A percentile compares a stretch with the other conserved stretches of the same genome.
phyloP scores from a whole-genome alignment of 129 eudicot species.

The Logfia minima region DNA sequence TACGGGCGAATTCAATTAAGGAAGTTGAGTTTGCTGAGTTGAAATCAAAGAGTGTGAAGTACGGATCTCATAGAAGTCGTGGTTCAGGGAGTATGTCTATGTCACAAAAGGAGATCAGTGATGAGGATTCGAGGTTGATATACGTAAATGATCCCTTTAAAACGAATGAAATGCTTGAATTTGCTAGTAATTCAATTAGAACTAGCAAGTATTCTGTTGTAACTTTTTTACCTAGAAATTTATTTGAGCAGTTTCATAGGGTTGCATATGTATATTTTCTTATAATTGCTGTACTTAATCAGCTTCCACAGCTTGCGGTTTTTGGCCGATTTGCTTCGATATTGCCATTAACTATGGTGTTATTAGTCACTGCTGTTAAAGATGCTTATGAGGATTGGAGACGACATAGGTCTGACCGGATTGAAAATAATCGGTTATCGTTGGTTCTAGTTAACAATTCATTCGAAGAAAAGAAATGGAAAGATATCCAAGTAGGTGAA shows the following conservation, averaged over 20 bases:
- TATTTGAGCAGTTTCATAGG: constrained; percentile 93
- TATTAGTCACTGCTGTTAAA: constrained; percentile 80
- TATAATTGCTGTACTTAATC: constrained; percentile 77
- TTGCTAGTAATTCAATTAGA: constrained; percentile 71
- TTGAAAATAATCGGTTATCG: constrained; percentile 72
- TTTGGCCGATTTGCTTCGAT: constrained; percentile 84
- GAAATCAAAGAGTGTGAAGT: constrained; percentile 48
- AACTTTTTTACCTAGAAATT: constrained; percentile 81
- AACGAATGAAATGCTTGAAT: constrained; percentile 67
- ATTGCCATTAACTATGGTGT: constrained; percentile 73
- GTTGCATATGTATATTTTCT: constrained; percentile 89
- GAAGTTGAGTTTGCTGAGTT: constrained; percentile 64
- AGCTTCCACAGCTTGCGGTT: constrained; percentile 92
- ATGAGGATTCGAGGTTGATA: constrained; percentile 76
- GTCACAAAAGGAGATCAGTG: constrained; percentile 76
- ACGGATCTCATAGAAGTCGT: constrained; percentile 52
- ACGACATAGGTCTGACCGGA: constrained; percentile 65
- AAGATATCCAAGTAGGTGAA: constrained; percentile 80
- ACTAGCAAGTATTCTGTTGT: constrained; percentile 77
- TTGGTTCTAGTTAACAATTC: constrained; percentile 47
- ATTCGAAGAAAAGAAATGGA: constrained; percentile 61
- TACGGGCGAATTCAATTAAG: constrained; percentile 45
- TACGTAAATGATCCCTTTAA: constrained; percentile 69
- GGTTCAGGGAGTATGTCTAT: constrained; percentile 31
- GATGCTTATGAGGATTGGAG: constrained; percentile 96